Base-by-base conservation (phyloP, 2,329 filamentous ascomycete genomes). In the Epichloe sp. region DNA sequence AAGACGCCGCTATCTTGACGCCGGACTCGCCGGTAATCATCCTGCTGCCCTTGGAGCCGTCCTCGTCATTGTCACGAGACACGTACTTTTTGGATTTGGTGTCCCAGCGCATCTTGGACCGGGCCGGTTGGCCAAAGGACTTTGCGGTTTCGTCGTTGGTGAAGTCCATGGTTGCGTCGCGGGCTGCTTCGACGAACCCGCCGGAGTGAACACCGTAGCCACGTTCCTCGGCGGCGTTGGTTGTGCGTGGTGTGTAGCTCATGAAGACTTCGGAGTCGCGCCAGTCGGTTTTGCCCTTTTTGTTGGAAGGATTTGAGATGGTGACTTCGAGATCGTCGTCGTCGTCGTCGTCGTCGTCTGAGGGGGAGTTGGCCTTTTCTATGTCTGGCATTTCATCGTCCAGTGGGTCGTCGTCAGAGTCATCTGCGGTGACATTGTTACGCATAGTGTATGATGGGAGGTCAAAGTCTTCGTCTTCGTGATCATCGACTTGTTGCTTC, bases 31-130 rank as follows among this genome's bases (percentile, higher is more conserved):
- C 90, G 55, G 80, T 78, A 52, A 96, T 84, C 71, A 96, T 83
- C 63, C 77, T 78, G 53, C 71, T 66, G 46, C 78, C 78, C 63
- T 83, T 84, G 59, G 74, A 94, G 40, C 93, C 93, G 70, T 98
- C 94, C 59, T 95, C 87, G 70, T 98, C 93, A 74, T 98, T 97
- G 59, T 82, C 82, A 37, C 87, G 81, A 12, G 87, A 76, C 37
- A 98, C 91, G 71, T 97, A 98, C 70, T 96, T 97, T 71, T 87
- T 94, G 62, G 82, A 80, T 68, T 95, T 95, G 73, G 94, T 91
- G 72, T 98, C 93, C 93, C 93, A 98, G 58, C 93, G 85, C 82
- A 95, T 84, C 58, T 82, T 79, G 47, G 82, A 70, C 59, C 83
- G 85, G 45, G 83, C 79, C 3, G 88, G 81, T 60, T 87, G 82